Conservation (phyloP, 768 basidiomycete species). For the Trametes cinnabarina region DNA sequence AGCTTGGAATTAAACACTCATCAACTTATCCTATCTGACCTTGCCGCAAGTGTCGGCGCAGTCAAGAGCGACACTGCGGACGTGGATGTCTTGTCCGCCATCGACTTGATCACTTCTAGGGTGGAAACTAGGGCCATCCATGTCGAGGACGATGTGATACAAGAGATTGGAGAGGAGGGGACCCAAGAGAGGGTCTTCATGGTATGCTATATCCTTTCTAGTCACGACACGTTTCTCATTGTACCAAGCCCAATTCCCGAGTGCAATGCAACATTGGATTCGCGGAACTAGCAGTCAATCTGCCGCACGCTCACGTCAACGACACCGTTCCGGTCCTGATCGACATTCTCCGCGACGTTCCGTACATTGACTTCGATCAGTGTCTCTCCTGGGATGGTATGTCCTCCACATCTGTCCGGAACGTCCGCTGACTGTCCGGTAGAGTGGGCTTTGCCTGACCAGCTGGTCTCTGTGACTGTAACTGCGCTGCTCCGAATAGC, state of each 20-base stretch:
- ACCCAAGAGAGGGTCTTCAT: conserved; percentile 55
- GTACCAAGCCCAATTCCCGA: conserved; percentile 59
- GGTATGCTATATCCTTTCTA: conserved; percentile 42
- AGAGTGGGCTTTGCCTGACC: conserved; percentile 89
- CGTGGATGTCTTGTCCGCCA: conserved; percentile 42
- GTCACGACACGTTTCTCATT: background rate
- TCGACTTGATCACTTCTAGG: conserved; percentile 60
- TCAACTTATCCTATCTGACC: conserved; percentile 71
- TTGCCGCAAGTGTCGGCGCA: conserved; percentile 57
- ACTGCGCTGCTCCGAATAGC: conserved; percentile 73
- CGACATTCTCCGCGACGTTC: conserved; percentile 69
- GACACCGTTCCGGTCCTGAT: conserved; percentile 59
- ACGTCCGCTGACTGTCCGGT: background rate
- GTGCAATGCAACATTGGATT: conserved; percentile 83
- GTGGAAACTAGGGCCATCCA: conserved; percentile 43
- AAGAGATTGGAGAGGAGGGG: conserved; percentile 29
- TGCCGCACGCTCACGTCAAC: conserved; percentile 51
- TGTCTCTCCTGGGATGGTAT: conserved; percentile 80
- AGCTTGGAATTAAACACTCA: conserved; percentile 80
- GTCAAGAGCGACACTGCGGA: conserved; percentile 34
- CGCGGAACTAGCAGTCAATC: conserved; percentile 70
- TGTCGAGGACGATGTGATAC: background rate
- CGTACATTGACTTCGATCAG: conserved; percentile 73
- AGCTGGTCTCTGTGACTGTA: conserved; percentile 75
- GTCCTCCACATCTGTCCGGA: conserved; percentile 8